Conservation (phyloP, 2,329 filamentous ascomycete genomes). For the Xylaria sp. region DNA sequence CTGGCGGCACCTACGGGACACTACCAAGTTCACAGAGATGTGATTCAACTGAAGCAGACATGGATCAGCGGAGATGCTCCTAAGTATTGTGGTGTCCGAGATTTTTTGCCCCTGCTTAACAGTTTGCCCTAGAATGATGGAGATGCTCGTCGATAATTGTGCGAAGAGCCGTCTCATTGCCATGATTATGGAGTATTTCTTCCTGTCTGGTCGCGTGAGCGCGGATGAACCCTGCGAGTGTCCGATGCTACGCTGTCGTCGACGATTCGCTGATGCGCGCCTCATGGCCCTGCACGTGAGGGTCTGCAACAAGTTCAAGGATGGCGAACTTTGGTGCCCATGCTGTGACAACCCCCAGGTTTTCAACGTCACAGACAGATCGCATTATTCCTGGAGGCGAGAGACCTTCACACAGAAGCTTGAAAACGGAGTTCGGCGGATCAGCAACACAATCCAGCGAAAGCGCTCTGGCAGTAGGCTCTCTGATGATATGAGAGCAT, state of each 20-base stretch:
- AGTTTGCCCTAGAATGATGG: background rate
- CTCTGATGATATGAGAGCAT: background rate
- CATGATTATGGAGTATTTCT: background rate
- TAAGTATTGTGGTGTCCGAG: background rate
- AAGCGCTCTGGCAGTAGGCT: background rate
- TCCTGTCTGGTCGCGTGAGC: background rate
- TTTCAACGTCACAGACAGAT: background rate
- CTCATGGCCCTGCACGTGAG: background rate
- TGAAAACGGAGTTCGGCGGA: background rate
- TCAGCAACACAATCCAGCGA: background rate
- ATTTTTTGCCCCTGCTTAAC: background rate
- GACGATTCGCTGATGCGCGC: background rate
- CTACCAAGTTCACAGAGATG: background rate
- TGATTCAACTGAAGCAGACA: background rate
- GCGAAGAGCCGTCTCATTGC: background rate
- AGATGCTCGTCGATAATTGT: background rate
- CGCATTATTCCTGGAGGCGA: background rate
- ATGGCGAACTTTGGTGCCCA: background rate
- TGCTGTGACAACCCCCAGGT: background rate
- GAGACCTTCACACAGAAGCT: background rate
- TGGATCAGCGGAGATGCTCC: background rate
- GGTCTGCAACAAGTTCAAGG: background rate
- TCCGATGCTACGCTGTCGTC: background rate
- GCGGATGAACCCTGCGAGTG: background rate
- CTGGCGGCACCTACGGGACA: background rate